Percentiles rank a stretch among this genome's conserved stretches.
Conservation (phyloP, 2,329 filamentous ascomycete species). For the Colletotrichum paranaense region DNA sequence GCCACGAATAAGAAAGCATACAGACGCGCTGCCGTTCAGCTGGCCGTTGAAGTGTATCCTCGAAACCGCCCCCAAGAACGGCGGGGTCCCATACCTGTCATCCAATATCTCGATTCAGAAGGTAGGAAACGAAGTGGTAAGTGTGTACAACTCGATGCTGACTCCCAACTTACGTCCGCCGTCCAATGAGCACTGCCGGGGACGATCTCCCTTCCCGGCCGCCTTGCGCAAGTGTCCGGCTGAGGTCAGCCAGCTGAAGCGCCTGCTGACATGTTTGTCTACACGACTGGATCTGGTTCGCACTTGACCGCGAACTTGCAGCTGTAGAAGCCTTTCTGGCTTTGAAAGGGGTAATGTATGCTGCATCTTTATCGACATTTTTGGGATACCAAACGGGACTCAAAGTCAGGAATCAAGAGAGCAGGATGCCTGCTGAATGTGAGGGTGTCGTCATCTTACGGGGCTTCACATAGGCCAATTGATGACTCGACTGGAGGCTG, state of each 20-base stretch:
- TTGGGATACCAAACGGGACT: neutral
- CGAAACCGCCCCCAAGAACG: neutral
- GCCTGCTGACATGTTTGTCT: neutral
- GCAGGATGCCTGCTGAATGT: neutral
- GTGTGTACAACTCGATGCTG: neutral
- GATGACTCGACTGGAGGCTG: neutral
- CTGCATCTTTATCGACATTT: neutral
- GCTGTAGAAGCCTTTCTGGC: neutral
- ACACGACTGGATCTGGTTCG: neutral
- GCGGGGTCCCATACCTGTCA: neutral
- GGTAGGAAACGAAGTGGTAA: neutral
- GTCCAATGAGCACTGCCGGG: neutral
- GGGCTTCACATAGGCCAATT: neutral
- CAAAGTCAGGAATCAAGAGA: neutral
- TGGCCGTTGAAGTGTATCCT: neutral
- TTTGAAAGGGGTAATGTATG: neutral
- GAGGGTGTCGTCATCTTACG: neutral
- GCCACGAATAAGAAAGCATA: neutral
- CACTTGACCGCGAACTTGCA: neutral
- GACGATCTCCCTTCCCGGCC: neutral
- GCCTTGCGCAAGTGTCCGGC: neutral
- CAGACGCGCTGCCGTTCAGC: neutral
- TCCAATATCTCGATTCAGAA: neutral
- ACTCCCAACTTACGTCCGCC: neutral
- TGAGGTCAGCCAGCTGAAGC: neutral